Conservation (phyloP, 345 rosid species). For the Ailanthus altissimus region DNA sequence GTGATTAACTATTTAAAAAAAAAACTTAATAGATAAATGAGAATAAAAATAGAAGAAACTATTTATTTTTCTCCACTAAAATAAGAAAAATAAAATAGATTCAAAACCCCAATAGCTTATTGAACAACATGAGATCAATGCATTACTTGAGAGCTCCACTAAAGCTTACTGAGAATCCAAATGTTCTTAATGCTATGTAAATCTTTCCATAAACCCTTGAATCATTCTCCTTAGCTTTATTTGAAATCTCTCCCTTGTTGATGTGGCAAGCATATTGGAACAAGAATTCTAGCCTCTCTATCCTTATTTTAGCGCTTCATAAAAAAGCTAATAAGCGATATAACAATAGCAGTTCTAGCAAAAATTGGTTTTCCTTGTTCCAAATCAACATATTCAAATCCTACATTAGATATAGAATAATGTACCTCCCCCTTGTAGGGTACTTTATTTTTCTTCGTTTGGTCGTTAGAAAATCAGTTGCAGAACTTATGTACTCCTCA, state of each 20-base stretch:
- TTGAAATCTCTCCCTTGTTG: slow-evolving; percentile 23
- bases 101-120: too few species aligned
- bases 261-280: slow-evolving; percentile 26
- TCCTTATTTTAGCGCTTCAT: slow-evolving; percentile 9
- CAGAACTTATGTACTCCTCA: slow-evolving; percentile 27
- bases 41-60: too few species aligned
- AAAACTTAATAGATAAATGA: too few species aligned
- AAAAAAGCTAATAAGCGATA: not conserved
- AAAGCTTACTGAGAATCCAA: not conserved
- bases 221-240: slow-evolving; percentile 9
- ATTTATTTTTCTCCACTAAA: too few species aligned
- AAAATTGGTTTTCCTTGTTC: slow-evolving; percentile 32
- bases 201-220: not conserved
- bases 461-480: slow-evolving; percentile 19
- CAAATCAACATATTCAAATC: slow-evolving; percentile 22
- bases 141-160: not conserved
- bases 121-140: too few species aligned
- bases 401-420: slow-evolving; percentile 5
- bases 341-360: slow-evolving; percentile 22
- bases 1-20: too few species aligned
- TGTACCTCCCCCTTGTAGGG: not conserved
- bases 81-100: too few species aligned
- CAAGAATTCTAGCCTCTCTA: slow-evolving; percentile 26
- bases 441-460: slow-evolving; percentile 12
- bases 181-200: not conserved